Evolutionary conservation across 371 early-diverging fungal genomes (phyloP), one percentile per base, ranked within the genome.

Genomic region (Fennellomyces sp.): DNA sequence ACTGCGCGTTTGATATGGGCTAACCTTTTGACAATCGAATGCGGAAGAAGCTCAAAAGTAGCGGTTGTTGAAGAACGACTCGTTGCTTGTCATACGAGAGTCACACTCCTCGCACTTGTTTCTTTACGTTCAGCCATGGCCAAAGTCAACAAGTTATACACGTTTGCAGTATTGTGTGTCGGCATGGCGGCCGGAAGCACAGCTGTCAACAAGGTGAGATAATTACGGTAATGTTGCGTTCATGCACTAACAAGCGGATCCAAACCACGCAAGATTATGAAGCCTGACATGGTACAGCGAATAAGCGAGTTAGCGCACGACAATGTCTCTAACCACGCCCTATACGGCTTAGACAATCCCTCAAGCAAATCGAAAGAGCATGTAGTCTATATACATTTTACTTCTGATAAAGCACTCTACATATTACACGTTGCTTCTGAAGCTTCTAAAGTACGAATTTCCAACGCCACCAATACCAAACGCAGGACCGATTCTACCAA

Each of bases 391-490:
- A 36, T 35, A 7, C 15, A 53, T 28, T 54, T 2, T 39, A 54
- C 12, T 19, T 39, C 5, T 8, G 8, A 25, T 12, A n/a, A n/a
- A n/a, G n/a, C n/a, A n/a, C n/a, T n/a, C n/a, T n/a, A n/a, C n/a
- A n/a, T n/a, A n/a, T n/a, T 51, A 30, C 3, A 56, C 21, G 13
- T 56, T 10, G n/a, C 26, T 50, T 26, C 59, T 19, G 33, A 50
- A 59, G 12, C 61, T 51, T 49, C 61, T 53, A 27, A 61, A 55
- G 25, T 54, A 72, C 0, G 68, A 69, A 67, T 90, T 90, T 25
- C 84, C 83, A 17, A 88, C 83, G 29, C 88, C 88, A 42, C 87
- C 88, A 50, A 90, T 76, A 51, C 90, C 87, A 70, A 85, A 88
- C 38, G 90, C 90, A 5, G 90, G 88, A 23, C 83, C 84, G 48